phyloP scores from a whole-genome alignment of 345 rosid species.

The Abelmoschus esculentus region DNA sequence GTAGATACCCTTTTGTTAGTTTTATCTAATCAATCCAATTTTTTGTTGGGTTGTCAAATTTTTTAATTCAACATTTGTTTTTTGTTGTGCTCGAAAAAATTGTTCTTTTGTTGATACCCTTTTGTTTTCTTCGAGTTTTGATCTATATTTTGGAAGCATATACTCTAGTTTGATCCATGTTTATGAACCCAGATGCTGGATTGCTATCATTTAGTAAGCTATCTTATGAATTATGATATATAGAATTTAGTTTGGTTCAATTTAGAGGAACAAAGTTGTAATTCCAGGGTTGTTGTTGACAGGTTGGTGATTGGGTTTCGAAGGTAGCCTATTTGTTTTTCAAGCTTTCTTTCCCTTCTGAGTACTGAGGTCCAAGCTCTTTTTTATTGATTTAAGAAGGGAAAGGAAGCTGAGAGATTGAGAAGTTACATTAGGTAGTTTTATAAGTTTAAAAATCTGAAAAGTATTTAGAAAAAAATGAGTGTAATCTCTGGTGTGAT shows the following conservation, averaged over 20 bases:
- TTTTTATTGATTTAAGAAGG: conserved; percentile 42
- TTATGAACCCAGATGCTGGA: not conserved
- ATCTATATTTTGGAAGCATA: not conserved
- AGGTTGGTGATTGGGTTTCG: conserved; percentile 34
- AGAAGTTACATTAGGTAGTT: not conserved
- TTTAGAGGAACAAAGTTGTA: conserved; percentile 13
- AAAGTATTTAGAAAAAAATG: conserved; percentile 24
- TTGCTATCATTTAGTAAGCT: too few relatives aligned
- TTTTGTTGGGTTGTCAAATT: not conserved
- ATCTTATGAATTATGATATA: not conserved
- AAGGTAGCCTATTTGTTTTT: conserved; percentile 16
- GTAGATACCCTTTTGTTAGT: not conserved
- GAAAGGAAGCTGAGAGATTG: conserved; percentile 37
- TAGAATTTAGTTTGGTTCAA: conserved; percentile 1
- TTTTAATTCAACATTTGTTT: not conserved
- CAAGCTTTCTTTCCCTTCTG: conserved; percentile 60
- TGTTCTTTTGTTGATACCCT: not conserved
- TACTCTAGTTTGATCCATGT: not conserved
- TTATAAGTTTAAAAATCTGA: conserved; percentile 11
- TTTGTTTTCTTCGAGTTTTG: not conserved
- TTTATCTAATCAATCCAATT: not conserved
- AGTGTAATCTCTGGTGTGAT: conserved; percentile 59
- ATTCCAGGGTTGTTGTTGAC: conserved; percentile 17
- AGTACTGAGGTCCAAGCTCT: conserved; percentile 26
- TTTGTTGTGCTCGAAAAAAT: too few relatives aligned